Conservation (phyloP, 2,329 filamentous ascomycete species). For the Fusarium xyrophilum region DNA sequence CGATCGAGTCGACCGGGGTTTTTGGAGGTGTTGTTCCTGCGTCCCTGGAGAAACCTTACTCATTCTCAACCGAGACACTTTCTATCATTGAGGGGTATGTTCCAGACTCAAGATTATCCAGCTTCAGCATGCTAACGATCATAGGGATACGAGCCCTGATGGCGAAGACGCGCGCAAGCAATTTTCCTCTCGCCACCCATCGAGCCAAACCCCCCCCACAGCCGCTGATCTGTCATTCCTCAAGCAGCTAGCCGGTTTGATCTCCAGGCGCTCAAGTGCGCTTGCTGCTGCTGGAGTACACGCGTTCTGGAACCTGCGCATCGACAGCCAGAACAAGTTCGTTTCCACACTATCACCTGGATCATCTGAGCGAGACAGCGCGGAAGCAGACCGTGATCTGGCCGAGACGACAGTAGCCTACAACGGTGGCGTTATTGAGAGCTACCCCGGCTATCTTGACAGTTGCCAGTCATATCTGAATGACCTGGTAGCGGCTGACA, state of each 20-base stretch:
- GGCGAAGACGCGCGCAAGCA: constrained; percentile 54
- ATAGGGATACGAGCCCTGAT: constrained; percentile 54
- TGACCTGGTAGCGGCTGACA: constrained; percentile 54
- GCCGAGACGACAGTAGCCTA: constrained; percentile 70
- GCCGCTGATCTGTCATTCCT: constrained; percentile 59
- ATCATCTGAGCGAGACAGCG: constrained; percentile 50
- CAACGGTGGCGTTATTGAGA: constrained; percentile 81
- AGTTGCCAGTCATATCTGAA: constrained; percentile 70
- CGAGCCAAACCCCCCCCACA: constrained; percentile 49
- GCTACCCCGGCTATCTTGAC: constrained; percentile 72
- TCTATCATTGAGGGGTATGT: constrained; percentile 64
- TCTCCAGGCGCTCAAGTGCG: constrained; percentile 65
- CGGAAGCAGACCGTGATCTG: constrained; percentile 59
- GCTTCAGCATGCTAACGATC: constrained; percentile 30
- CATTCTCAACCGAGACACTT: constrained; percentile 66
- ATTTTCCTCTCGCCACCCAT: constrained; percentile 61
- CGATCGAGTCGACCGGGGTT: constrained; percentile 60
- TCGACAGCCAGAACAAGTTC: constrained; percentile 54
- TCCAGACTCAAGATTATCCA: background rate
- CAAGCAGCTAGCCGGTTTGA: constrained; percentile 59
- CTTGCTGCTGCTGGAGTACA: constrained; percentile 66
- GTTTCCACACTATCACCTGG: constrained; percentile 41
- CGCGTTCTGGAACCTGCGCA: constrained; percentile 64
- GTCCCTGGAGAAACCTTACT: constrained; percentile 60
- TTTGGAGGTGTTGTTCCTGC: constrained; percentile 64